Evolutionary conservation across 148 eudicot species (phyloP).

Genomic region (Amaranthus hypochondriacus): DNA sequence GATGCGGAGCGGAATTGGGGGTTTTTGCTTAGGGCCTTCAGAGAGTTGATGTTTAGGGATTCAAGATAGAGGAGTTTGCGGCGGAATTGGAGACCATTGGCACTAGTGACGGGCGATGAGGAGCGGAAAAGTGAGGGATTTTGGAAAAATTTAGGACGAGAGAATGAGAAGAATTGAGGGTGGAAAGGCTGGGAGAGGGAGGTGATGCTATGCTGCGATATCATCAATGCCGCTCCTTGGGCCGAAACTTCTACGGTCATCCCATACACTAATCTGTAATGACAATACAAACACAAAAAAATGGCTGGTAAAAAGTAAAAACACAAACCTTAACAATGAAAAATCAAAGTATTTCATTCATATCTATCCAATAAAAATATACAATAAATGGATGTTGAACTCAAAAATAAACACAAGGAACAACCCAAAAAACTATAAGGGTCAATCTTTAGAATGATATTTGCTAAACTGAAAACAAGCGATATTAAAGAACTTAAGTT

Average conservation of each 20-base stretch:
- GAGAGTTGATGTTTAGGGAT: conserved; percentile 58
- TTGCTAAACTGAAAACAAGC: no score
- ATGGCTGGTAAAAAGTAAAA: neutral
- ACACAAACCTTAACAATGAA: no score
- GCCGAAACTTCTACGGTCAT: neutral
- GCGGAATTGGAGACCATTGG: conserved; percentile 59
- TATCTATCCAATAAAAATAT: no score
- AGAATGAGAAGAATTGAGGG: conserved; percentile 8
- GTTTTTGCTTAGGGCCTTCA: conserved; percentile 62
- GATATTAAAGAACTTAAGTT: no score
- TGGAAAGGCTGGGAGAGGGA: conserved; percentile 16
- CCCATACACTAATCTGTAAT: neutral
- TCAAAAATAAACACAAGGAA: no score
- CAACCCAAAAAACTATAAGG: no score
- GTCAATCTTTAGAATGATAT: no score
- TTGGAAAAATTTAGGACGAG: conserved; percentile 18
- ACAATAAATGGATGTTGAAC: no score
- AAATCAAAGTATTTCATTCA: no score
- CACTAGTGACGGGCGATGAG: conserved; percentile 16
- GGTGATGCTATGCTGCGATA: neutral
- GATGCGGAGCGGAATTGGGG: conserved; percentile 67
- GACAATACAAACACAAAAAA: neutral
- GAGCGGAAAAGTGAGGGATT: conserved; percentile 12
- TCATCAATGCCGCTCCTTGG: conserved; percentile 9
- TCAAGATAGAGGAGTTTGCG: conserved; percentile 63